Conservation (phyloP, 345 rosid genomes). For the Brassica carinata region DNA sequence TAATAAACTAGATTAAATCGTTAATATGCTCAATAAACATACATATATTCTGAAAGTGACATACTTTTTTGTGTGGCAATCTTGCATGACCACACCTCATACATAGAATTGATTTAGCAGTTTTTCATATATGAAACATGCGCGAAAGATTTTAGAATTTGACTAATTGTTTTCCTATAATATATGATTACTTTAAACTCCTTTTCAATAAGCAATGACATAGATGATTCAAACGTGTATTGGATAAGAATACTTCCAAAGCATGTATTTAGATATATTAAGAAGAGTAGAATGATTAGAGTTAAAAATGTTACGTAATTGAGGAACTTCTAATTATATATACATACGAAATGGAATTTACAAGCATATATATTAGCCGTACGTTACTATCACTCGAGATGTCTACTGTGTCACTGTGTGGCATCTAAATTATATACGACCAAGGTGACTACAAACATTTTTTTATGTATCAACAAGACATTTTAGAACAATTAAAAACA, state of each 20-base stretch:
- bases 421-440: conserved; percentile 9
- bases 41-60: conserved; percentile 1
- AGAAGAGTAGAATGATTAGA: background rate
- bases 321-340: background rate
- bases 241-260: background rate
- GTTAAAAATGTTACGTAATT: background rate
- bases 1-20: conserved; percentile 2
- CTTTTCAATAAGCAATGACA: background rate
- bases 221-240: background rate
- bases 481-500: background rate
- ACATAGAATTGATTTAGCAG: background rate
- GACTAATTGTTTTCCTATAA: background rate
- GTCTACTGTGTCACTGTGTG: background rate
- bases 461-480: background rate
- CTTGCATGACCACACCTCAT: conserved; percentile 1
- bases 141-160: background rate
- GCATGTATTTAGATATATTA: background rate
- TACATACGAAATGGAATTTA: background rate
- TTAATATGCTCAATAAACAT: conserved; percentile 2
- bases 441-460: background rate
- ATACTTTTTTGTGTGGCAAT: background rate
- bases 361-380: background rate
- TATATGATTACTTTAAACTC: background rate
- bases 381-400: conserved; percentile 19
- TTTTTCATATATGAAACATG: conserved; percentile 21